phyloP scores from a whole-genome alignment of 371 early-diverging fungal genomes.

The Mycotypha africana region DNA sequence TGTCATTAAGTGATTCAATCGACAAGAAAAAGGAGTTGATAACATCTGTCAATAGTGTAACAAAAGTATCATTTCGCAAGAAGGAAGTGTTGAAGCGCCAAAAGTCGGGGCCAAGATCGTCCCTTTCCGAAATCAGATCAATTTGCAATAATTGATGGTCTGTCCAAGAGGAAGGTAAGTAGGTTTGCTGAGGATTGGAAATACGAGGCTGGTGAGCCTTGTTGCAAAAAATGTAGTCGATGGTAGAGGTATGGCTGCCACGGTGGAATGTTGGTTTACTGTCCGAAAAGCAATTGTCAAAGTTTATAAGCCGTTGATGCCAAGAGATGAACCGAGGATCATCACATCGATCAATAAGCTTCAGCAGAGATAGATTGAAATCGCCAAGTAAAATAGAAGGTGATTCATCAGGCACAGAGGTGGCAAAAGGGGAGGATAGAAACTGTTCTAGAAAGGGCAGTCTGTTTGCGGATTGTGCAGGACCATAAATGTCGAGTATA shows the following conservation, averaged over 20 bases:
- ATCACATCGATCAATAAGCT: no score
- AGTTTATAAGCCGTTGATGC: no score
- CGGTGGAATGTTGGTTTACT: not conserved
- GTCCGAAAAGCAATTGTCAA: not conserved
- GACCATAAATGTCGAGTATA: no score
- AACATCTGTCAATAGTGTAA: not conserved
- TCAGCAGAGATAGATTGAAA: no score
- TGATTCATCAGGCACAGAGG: no score
- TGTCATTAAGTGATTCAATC: no score
- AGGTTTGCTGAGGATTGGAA: not conserved
- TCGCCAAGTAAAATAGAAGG: no score
- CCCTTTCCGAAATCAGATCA: not conserved
- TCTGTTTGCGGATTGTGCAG: no score
- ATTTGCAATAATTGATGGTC: not conserved
- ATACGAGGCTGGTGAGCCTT: not conserved
- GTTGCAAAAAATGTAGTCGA: slow-evolving; percentile 4
- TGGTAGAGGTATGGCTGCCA: not conserved
- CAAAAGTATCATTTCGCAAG: not conserved
- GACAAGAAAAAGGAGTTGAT: no score
- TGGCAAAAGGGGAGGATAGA: no score
- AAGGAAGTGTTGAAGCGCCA: slow-evolving; percentile 1
- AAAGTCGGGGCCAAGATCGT: not conserved
- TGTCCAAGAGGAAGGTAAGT: not conserved
- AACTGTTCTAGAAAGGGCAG: no score
- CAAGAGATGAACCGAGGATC: no score